Conservation (phyloP, 257 asterid genomes). For the Ehretia macrophylla region DNA sequence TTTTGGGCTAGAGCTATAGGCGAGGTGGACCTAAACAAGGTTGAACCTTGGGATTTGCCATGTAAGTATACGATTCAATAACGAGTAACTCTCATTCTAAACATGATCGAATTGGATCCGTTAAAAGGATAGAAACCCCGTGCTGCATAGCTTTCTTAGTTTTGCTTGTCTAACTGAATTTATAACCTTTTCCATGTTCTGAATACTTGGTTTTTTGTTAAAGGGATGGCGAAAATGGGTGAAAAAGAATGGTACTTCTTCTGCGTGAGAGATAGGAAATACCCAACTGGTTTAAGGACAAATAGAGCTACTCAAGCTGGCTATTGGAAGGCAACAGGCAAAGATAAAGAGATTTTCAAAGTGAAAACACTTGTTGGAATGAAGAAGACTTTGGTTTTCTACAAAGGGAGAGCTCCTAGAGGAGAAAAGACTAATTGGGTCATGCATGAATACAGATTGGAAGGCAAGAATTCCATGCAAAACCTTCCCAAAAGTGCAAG, state of each 20-base stretch:
- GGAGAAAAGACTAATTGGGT: constrained; percentile 74
- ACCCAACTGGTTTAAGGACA: constrained; percentile 77
- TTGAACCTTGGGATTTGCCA: constrained; percentile 89
- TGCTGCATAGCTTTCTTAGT: too few species aligned
- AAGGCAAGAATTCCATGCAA: constrained; percentile 38
- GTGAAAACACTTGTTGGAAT: constrained; percentile 53
- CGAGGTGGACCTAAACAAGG: constrained; percentile 73
- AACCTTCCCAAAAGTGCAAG: constrained; percentile 39
- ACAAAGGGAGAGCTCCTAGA: constrained; percentile 68
- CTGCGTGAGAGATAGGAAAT: constrained; percentile 63
- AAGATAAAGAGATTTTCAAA: constrained; percentile 55
- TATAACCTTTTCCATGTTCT: too few species aligned
- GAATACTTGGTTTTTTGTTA: background rate
- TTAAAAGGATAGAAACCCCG: too few species aligned
- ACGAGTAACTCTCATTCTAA: too few species aligned
- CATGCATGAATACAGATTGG: constrained; percentile 73
- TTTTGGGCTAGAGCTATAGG: constrained; percentile 46
- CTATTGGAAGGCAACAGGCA: constrained; percentile 83
- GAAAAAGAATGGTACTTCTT: constrained; percentile 78
- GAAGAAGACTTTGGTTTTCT: constrained; percentile 76
- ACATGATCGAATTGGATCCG: too few species aligned
- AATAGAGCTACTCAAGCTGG: constrained; percentile 74
- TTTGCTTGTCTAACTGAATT: too few species aligned
- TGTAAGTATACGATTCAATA: constrained; percentile 35
- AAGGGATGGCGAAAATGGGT: constrained; percentile 79